Evolutionary conservation across 257 asterid species (phyloP), one percentile per base, ranked within the genome.

Genomic region (Nicotiana tomentosiformis): DNA sequence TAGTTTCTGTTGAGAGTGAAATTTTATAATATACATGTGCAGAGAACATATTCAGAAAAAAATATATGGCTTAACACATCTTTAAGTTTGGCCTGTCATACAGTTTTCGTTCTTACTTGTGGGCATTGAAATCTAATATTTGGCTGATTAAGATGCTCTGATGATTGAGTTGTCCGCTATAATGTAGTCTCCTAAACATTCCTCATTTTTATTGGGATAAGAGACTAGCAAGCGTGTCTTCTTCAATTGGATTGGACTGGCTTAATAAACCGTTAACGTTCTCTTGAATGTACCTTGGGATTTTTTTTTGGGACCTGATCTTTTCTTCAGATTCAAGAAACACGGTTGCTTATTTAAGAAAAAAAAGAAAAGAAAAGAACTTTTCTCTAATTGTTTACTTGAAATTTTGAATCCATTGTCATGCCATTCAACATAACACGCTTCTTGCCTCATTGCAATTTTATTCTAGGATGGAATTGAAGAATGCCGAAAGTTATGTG

Each of bases 401-500:
- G 23, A 20, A 20, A 20, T 20, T 20, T 20, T 20, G 60, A 0
- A 72, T 72, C 79, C 61, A 46, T 0, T 46, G 53, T 76, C 26
- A 76, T 7, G 6, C 5, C 26, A 15, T 74, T 74, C 29, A 74
- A 49, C 43, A 51, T 26, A 51, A 51, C 29, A 26, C 51, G 26
- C 80, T 51, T 14, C 62, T 49, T 74, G 26, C 58, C 8, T 76
- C 62, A 8, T 76, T 76, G 46, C 9, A 51, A 5, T 51, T 7
- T 76, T 18, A 35, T 79, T 84, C 55, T 85, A 96, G 99, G 99
- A 96, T 91, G 99, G 97, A 72, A 94, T 94, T 83, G 99, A 96
- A 89, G 98, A 94, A 90, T 92, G 99, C 84, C 93, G 98, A 46
- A 96, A 96, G 86, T 81, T 96, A 85, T 96, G 99, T 89, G 99